These are phyloP conservation scores for grape (Vitis vinifera) DNA, from an alignment of 164 flowering plant species.

Conservation along the genomic window ASM3070453v1 NC_081817.1:2317501-2318000, in stretches of 20 bases:
- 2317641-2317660: no score
- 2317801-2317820: neutral
- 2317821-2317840: neutral
- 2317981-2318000: conserved; percentile 69
- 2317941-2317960: conserved; percentile 95
- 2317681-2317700: no score
- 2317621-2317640: no score
- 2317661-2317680: no score
- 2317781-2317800: neutral
- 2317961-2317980: conserved; percentile 96
- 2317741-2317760: neutral
- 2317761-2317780: neutral
- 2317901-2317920: neutral
- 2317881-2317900: neutral
- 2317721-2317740: neutral
- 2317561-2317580: no score
- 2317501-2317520: no score
- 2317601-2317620: no score
- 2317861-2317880: neutral
- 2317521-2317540: no score
- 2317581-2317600: no score
- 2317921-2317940: conserved; percentile 2
- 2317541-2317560: no score
- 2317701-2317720: neutral
- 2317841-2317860: no score